Conservation (phyloP, 225 moss, liverwort and hornwort genomes). For the Physcomitrellopsis africana region DNA sequence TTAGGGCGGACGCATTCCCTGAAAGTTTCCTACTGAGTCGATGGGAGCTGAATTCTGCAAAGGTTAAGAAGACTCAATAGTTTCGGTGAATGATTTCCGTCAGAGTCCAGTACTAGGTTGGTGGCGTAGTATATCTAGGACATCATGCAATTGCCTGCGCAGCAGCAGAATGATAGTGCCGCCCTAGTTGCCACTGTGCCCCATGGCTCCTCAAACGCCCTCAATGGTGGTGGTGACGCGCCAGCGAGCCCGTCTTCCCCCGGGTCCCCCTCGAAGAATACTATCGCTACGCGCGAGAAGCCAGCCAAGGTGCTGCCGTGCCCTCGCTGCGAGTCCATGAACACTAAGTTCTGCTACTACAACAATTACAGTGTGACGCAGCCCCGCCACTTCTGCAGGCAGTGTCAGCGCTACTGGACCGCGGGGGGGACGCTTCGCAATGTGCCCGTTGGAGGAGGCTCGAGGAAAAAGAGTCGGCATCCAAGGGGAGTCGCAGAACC, state of each 20-base stretch:
- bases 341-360: constrained; percentile 55
- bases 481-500: constrained; percentile 43
- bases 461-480: constrained; percentile 46
- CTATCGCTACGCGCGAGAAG: constrained; percentile 26
- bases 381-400: constrained; percentile 51
- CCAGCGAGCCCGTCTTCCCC: constrained; percentile 33
- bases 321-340: constrained; percentile 54
- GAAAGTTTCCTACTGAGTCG: too few species aligned
- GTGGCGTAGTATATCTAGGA: neutral
- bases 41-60: neutral
- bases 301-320: constrained; percentile 42
- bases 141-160: constrained; percentile 45
- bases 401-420: constrained; percentile 58
- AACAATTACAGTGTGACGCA: constrained; percentile 50
- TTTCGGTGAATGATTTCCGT: too few species aligned
- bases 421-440: constrained; percentile 52
- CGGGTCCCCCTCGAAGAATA: constrained; percentile 29
- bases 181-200: neutral
- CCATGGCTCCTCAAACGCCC: constrained; percentile 10
- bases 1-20: too few species aligned
- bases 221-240: constrained; percentile 13
- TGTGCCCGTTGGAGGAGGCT: constrained; percentile 50
- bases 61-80: neutral
- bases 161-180: constrained; percentile 17
- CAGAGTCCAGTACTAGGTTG: too few species aligned